Base-by-base conservation (phyloP, 176 grass and related monocot genomes). In the Phyllostachys edulis region DNA sequence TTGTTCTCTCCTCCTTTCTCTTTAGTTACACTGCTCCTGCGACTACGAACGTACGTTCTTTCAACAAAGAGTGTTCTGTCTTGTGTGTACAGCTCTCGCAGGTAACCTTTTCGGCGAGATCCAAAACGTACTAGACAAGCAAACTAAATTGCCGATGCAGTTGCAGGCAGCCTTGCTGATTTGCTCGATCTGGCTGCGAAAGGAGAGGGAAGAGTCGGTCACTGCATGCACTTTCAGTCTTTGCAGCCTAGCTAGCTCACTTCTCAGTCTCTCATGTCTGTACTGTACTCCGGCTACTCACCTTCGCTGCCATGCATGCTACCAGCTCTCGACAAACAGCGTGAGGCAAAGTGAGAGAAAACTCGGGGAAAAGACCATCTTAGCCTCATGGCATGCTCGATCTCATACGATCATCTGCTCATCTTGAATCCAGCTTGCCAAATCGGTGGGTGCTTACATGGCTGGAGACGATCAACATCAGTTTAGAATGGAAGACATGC, bases 71-170 rank as follows among this genome's bases (percentile, higher is more conserved):
- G 67, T 42, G 67, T 10, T 57, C 46, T 49, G 46, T 13, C 46
- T 47, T 4, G 34, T 54, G 74, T 74, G 42, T 2, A 26, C 16
- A 36, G 5, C 34, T 63, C 72, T 78, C 57, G 68, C 56, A 55
- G 50, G 38, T 55, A 67, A 10, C 20, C 46, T 80, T 87, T 76
- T 0, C 14, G 14, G 67, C 54, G 24, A 77, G 80, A 88, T 88
- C 67, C 87, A 79, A 84, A 55, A 46, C 87, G 80, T 84, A 26
- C 14, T 34, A 79, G 66, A 39, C 57, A 88, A 84, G 87, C 81
- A 79, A 88, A 82, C 63, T 23, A 73, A 68, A 41, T 13, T 50
- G 46, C 62, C 11, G 46, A 67, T 56, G 36, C 72, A 39, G 1
- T 45, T 73, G 12, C 24, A 74, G 69, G 12, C 24, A 74, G 69